Evolutionary conservation across 768 basidiomycete genomes (phyloP).

Genomic region (Mycena haematopus): DNA sequence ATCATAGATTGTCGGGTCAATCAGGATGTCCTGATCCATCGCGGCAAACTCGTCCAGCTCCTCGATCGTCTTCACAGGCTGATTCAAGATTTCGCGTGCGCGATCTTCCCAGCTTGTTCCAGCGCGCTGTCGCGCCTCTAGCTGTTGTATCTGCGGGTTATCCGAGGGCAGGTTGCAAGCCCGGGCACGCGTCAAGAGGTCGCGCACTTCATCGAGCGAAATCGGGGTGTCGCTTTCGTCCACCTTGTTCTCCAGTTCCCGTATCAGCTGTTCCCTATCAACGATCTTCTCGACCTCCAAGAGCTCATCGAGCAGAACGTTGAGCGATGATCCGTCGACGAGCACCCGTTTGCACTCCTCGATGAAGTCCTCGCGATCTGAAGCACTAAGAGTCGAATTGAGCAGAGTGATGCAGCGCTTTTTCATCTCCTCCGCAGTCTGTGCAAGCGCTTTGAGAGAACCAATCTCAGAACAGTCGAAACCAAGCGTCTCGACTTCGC

Average conservation of each 20-base stretch:
- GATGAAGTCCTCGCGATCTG: conserved; percentile 62
- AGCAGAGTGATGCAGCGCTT: conserved; percentile 61
- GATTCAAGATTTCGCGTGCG: conserved; percentile 68
- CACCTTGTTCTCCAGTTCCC: conserved; percentile 75
- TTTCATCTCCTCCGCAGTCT: conserved; percentile 70
- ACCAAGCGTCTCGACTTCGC: conserved; percentile 77
- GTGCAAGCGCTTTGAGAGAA: conserved; percentile 57
- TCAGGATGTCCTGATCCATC: conserved; percentile 69
- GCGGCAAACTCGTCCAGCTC: conserved; percentile 78
- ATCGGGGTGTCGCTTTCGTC: conserved; percentile 65
- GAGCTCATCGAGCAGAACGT: conserved; percentile 85
- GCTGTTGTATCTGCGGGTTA: conserved; percentile 66
- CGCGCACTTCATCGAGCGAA: conserved; percentile 79
- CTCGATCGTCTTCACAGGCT: conserved; percentile 75
- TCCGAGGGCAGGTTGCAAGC: conserved; percentile 69
- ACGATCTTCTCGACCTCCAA: conserved; percentile 81
- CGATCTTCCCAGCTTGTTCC: conserved; percentile 82
- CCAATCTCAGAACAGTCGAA: conserved; percentile 85
- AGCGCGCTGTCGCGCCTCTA: conserved; percentile 67
- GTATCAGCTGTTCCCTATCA: conserved; percentile 76
- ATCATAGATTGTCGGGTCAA: conserved; percentile 70
- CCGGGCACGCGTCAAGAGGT: conserved; percentile 72
- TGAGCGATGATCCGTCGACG: conserved; percentile 73
- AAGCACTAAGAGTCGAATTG: conserved; percentile 44
- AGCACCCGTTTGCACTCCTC: conserved; percentile 76